Evolutionary conservation across 495 filamentous ascomycete species (phyloP).

Genomic region (Halenospora varia): DNA sequence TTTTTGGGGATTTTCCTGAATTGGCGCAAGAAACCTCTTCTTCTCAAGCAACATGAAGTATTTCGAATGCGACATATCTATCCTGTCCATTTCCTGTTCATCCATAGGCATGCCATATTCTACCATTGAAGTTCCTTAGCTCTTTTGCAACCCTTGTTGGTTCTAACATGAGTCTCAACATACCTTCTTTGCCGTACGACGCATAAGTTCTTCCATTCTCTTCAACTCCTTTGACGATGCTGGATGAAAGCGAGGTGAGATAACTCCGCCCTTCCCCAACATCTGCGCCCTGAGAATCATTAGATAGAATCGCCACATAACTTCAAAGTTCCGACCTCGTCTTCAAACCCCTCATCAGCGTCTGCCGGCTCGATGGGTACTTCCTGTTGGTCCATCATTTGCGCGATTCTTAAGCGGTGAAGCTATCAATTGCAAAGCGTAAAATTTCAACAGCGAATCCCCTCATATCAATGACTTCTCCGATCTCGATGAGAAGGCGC

Average conservation of each 20-base stretch:
- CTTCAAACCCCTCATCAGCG: neutral
- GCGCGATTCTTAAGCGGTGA: no score
- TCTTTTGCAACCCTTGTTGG: neutral
- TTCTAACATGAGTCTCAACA: neutral
- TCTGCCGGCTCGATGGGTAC: neutral
- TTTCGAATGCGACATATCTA: slow-evolving; percentile 18
- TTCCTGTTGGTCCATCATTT: neutral
- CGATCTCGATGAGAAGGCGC: no score
- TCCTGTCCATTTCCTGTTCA: slow-evolving; percentile 21
- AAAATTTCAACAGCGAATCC: neutral
- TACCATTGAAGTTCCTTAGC: neutral
- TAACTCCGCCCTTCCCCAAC: neutral
- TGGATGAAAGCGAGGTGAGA: slow-evolving; percentile 1
- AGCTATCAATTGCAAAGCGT: no score
- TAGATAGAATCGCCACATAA: neutral
- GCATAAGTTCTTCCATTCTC: slow-evolving; percentile 22
- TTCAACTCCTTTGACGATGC: slow-evolving; percentile 9
- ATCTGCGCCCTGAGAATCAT: neutral
- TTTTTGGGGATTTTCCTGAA: slow-evolving; percentile 31
- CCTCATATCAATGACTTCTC: no score
- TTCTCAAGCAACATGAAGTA: slow-evolving; percentile 28
- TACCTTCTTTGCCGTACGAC: slow-evolving; percentile 11
- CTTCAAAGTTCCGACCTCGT: neutral
- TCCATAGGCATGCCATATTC: slow-evolving; percentile 22
- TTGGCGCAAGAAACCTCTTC: slow-evolving; percentile 41